Conservation (phyloP, 2,329 filamentous ascomycete species). For the Mariannaea sp. region DNA sequence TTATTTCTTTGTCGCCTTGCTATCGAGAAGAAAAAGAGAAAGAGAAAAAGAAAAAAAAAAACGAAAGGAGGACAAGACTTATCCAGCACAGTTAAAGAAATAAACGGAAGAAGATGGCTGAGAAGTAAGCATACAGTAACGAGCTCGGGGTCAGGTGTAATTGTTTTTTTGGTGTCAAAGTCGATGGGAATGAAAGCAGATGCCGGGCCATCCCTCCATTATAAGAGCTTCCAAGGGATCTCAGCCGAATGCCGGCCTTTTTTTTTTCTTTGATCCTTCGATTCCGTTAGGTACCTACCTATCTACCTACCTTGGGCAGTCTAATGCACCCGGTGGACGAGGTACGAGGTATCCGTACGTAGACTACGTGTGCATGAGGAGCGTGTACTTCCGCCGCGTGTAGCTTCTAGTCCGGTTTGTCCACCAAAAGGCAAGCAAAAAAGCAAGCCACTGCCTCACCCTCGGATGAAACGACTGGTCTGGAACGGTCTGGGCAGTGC, state of each 20-base stretch:
- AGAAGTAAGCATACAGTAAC: background rate
- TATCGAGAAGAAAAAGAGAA: too few relatives aligned
- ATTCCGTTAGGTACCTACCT: too few relatives aligned
- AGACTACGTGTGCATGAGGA: conserved; percentile 4
- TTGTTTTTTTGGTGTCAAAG: conserved; percentile 1
- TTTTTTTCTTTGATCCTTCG: conserved; percentile 7
- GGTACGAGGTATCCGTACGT: too few relatives aligned
- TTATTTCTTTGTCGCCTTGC: conserved; percentile 1
- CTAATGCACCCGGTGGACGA: background rate
- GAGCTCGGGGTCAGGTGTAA: background rate
- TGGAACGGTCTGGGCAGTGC: conserved; percentile 2
- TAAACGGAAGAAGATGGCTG: conserved; percentile 1
- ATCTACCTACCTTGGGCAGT: too few relatives aligned
- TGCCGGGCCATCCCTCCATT: background rate
- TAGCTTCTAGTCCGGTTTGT: background rate
- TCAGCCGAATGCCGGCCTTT: conserved; percentile 13
- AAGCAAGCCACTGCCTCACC: conserved; percentile 6
- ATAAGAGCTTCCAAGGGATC: background rate
- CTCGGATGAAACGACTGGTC: background rate
- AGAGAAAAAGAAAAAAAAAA: background rate
- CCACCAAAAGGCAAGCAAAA: too few relatives aligned
- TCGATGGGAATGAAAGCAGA: conserved; percentile 1
- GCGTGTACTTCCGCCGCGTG: conserved; percentile 1
- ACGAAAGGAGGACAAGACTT: background rate
- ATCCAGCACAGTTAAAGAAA: background rate